Conservation (phyloP, 1,284 basidiomycete species). For the Albatrellus sp. region DNA sequence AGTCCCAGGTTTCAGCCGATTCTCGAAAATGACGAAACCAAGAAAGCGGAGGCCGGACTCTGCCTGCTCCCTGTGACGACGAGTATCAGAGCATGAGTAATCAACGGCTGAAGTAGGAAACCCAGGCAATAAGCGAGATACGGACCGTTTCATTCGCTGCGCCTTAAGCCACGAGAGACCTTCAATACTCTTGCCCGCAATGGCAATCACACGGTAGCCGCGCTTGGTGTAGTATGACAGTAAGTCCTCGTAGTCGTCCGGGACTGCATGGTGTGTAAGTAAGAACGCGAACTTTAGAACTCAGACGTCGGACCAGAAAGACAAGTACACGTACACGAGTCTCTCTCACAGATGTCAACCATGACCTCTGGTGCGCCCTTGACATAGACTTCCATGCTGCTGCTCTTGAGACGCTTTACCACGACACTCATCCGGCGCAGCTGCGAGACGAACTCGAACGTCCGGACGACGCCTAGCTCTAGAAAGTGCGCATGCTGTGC, state of each 20-base stretch:
- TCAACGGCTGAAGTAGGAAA: slow-evolving; percentile 7
- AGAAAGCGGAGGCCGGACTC: slow-evolving; percentile 88
- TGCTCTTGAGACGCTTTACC: slow-evolving; percentile 89
- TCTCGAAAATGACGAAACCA: slow-evolving; percentile 96
- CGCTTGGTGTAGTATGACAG: slow-evolving; percentile 95
- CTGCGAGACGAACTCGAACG: slow-evolving; percentile 93
- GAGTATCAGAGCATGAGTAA: neutral
- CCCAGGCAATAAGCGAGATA: slow-evolving; percentile 1
- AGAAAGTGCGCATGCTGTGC: slow-evolving; percentile 85
- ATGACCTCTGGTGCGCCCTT: slow-evolving; percentile 99
- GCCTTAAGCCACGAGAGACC: slow-evolving; percentile 95
- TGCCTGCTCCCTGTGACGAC: slow-evolving; percentile 71
- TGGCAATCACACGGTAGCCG: slow-evolving; percentile 96
- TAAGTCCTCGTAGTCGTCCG: slow-evolving; percentile 93
- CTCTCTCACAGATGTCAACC: slow-evolving; percentile 85
- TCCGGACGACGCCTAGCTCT: slow-evolving; percentile 91
- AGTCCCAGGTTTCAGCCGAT: slow-evolving; percentile 93
- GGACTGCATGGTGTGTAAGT: slow-evolving; percentile 42
- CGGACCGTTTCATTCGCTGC: slow-evolving; percentile 86
- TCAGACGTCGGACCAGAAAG: neutral
- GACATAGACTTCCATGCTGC: slow-evolving; percentile 95
- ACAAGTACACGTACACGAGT: slow-evolving; percentile 58
- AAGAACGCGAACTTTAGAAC: neutral
- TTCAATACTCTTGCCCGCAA: slow-evolving; percentile 93
- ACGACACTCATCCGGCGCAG: slow-evolving; percentile 96